phyloP scores from a whole-genome alignment of 140 eudicot genomes.

The Flaveria floridana region DNA sequence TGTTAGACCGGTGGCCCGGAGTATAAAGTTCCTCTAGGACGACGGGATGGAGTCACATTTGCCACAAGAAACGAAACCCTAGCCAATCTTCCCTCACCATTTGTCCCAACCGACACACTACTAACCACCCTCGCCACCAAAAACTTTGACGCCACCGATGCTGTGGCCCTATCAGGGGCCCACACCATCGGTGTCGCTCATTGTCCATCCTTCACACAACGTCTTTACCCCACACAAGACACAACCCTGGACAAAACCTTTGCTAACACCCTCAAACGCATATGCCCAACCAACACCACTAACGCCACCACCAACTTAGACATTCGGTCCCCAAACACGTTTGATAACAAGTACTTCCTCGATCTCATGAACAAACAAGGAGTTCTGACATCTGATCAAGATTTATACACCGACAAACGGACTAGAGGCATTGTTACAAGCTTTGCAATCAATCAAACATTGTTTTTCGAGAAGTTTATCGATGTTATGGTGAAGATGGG shows the following conservation, averaged over 20 bases:
- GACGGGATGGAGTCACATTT: constrained; percentile 43
- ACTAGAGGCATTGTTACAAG: constrained; percentile 30
- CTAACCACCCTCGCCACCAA: constrained; percentile 29
- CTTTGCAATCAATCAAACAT: constrained; percentile 40
- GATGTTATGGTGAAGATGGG: constrained; percentile 41
- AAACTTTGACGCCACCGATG: constrained; percentile 42
- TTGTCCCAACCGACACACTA: constrained; percentile 34
- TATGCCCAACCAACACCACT: constrained; percentile 33
- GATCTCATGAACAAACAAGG: constrained; percentile 42
- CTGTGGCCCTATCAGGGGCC: constrained; percentile 55
- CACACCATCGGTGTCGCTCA: constrained; percentile 52
- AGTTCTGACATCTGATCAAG: constrained; percentile 34
- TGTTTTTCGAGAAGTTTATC: constrained; percentile 41
- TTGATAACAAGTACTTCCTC: constrained; percentile 36
- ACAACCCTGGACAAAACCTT: constrained; percentile 43
- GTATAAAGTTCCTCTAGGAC: constrained; percentile 41
- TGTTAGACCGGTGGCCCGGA: constrained; percentile 49
- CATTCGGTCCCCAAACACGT: constrained; percentile 36
- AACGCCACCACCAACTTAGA: constrained; percentile 29
- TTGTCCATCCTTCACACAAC: constrained; percentile 39
- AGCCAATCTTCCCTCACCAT: constrained; percentile 47
- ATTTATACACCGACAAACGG: constrained; percentile 33
- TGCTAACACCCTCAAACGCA: constrained; percentile 35
- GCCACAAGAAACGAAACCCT: constrained; percentile 41
- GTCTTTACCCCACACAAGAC: constrained; percentile 51